phyloP scores from a whole-genome alignment of 352 stramenopile genomes.

The Globisporangium takayamanum region DNA sequence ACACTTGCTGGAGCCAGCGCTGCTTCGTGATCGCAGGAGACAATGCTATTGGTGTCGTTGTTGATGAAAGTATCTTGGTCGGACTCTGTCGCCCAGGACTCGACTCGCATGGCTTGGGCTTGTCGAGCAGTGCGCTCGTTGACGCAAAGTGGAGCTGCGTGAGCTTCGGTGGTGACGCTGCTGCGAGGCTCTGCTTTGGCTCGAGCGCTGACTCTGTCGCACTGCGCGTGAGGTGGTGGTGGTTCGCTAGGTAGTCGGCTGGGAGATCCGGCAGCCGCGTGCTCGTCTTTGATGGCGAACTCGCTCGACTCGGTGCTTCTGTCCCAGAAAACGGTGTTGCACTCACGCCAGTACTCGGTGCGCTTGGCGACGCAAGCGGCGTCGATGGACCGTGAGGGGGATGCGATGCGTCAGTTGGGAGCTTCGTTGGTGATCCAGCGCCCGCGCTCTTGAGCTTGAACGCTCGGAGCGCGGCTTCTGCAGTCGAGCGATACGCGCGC shows the following conservation, averaged over 20 bases:
- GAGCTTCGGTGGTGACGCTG: neutral
- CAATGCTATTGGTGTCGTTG: neutral
- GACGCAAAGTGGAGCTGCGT: conserved; percentile 6
- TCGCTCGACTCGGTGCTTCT: neutral
- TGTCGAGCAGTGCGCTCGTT: neutral
- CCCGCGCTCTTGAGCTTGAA: conserved; percentile 19
- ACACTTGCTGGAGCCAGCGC: conserved; percentile 24
- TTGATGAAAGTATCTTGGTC: neutral
- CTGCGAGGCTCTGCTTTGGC: neutral
- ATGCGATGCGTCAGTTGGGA: conserved; percentile 10
- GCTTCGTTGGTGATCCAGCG: conserved; percentile 19
- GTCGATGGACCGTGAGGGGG: neutral
- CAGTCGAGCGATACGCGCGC: conserved; percentile 35
- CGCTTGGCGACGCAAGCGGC: neutral
- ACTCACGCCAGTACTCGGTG: neutral
- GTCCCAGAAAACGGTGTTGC: no score
- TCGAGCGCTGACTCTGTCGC: conserved; percentile 17
- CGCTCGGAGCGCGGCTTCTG: conserved; percentile 29
- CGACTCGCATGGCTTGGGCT: neutral
- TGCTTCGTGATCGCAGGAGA: conserved; percentile 14
- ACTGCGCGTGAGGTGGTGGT: conserved; percentile 29
- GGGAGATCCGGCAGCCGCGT: conserved; percentile 12
- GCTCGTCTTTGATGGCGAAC: conserved; percentile 3
- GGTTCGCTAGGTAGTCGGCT: conserved; percentile 18
- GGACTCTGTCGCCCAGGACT: neutral